Evolutionary conservation across 2,329 filamentous ascomycete genomes (phyloP), one percentile per base, ranked within the genome.

Genomic region (Sporothrix inflata): DNA sequence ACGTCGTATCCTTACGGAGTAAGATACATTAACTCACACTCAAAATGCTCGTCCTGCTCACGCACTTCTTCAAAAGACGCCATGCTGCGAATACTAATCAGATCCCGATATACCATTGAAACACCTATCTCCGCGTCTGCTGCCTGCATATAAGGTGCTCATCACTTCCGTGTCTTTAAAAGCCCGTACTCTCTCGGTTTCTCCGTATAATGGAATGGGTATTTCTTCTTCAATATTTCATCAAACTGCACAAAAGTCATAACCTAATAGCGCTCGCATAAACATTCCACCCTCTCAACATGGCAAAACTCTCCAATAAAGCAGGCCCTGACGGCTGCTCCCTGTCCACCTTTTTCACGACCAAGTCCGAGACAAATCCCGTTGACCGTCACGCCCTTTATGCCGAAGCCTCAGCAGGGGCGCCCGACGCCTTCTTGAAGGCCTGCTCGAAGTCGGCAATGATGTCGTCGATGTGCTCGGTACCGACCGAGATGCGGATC

Each of bases 381-480:
- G 55, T 38, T 30, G 55, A 38, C n/a, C 4, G 27, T 7, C n/a
- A 14, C 40, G 42, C 9, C 11, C n/a, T 55, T 70, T 55, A 76
- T 75, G 75, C 78, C 2, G 51, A 66, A 12, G 77, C 80, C 61
- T 79, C 77, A 8, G 79, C 53, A 81, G n/a, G 82, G 4, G 85
- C 81, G 8, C 84, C 86, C 30, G 81, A 78, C 0, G 88, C 86
- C 34, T 88, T 86, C 79, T 89, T 87, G 82, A 98, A 97, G 0
- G 93, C 92, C 85, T 97, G 94, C 82, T 95, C 91, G 80, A 98
- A 98, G 83, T 98, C 95, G 77, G 90, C 92, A 79, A 97, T 96
- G 78, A 98, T 98, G 79, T 98, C 95, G 84, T 97, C 94, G 80
- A 98, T 97, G 81, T 98, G 94, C 84, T 98, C 95, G 0, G 92